Percentiles rank a stretch among this genome's conserved stretches.
These are phyloP conservation scores for Hypoxylon sp. DNA, from an alignment of 2,329 filamentous ascomycete genomes.

Conservation along the genomic window DNA sequence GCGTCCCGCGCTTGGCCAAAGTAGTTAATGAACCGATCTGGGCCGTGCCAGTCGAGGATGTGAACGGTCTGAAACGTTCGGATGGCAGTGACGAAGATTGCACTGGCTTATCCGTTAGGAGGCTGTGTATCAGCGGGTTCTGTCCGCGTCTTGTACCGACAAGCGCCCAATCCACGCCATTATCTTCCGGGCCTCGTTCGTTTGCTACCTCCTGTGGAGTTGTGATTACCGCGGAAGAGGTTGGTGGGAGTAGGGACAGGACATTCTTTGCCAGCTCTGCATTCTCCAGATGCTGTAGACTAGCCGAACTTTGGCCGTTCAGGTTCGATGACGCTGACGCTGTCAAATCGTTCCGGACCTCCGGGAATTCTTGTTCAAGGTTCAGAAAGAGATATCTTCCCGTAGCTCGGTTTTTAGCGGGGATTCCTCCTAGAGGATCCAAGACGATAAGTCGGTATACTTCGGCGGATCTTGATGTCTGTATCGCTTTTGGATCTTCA, in stretches of 20 bases:
- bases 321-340: constrained; percentile 39
- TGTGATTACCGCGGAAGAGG: constrained; percentile 90
- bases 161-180: constrained; percentile 66
- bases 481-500: constrained; percentile 56
- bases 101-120: constrained; percentile 93
- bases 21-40: constrained; percentile 73
- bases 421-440: constrained; percentile 88
- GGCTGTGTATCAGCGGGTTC: constrained; percentile 94
- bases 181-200: constrained; percentile 62
- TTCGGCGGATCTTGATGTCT: constrained; percentile 58
- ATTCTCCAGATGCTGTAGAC: constrained; percentile 71
- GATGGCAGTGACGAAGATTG: constrained; percentile 91
- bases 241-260: constrained; percentile 82
- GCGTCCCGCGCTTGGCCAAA: constrained; percentile 91
- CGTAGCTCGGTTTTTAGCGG: constrained; percentile 72
- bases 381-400: constrained; percentile 90
- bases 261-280: constrained; percentile 79
- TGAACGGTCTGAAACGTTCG: constrained; percentile 68
- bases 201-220: constrained; percentile 87
- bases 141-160: constrained; percentile 67
- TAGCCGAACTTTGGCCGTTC: constrained; percentile 45
- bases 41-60: constrained; percentile 55
- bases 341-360: constrained; percentile 75
- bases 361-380: constrained; percentile 87
- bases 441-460: constrained; percentile 91